Percentiles rank a stretch among this genome's conserved stretches.
These are phyloP conservation scores for Chimonanthus salicifolius DNA, from an alignment of 164 flowering plant species.

Conservation along the genomic window DNA sequence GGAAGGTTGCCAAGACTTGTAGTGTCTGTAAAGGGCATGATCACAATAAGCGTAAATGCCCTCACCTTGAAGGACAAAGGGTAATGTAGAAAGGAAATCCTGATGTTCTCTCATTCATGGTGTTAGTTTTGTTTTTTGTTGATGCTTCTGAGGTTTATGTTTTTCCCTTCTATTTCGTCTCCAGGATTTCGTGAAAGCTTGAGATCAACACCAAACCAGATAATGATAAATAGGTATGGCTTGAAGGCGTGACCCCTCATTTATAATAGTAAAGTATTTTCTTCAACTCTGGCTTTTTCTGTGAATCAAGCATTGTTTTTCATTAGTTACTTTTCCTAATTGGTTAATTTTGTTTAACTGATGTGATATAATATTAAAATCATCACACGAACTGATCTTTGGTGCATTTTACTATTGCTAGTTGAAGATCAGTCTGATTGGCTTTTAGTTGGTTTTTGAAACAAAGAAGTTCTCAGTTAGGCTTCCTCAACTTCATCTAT, in stretches of 20 bases:
- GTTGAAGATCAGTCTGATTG: not conserved
- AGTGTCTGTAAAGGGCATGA: constrained; percentile 2
- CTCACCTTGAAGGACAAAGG: constrained; percentile 5
- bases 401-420: not conserved
- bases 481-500: not conserved
- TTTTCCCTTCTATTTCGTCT: not conserved
- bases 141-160: not conserved
- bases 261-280: not conserved
- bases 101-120: not conserved
- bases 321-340: not conserved
- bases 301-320: not conserved
- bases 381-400: not conserved
- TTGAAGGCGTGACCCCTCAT: not conserved
- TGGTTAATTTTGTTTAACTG: not conserved
- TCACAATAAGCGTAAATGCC: constrained; percentile 6
- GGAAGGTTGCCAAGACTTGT: constrained; percentile 3
- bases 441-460: not conserved
- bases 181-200: not conserved
- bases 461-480: not conserved
- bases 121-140: not conserved
- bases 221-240: constrained; percentile 1
- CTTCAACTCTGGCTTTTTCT: not conserved
- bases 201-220: not conserved
- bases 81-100: not conserved
- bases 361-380: not conserved